phyloP scores from a whole-genome alignment of 306 rosid genomes.

The Lotus japonicus region DNA sequence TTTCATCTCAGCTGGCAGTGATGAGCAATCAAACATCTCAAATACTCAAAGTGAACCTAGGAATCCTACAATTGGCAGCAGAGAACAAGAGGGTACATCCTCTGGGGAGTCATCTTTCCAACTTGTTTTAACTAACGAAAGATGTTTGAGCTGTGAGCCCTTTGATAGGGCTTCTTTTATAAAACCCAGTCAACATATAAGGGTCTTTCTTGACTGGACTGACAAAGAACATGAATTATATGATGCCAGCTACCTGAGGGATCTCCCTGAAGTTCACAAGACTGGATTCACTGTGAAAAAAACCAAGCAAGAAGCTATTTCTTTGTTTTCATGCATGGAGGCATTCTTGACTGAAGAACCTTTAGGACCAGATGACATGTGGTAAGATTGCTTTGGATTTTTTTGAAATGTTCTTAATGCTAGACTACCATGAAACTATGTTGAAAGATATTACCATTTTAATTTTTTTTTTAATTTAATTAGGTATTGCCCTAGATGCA shows the following conservation, averaged over 20 bases:
- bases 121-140: slow-evolving; percentile 50
- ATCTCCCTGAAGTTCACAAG: slow-evolving; percentile 89
- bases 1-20: slow-evolving; percentile 38
- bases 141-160: slow-evolving; percentile 47
- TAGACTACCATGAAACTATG: background rate
- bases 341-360: slow-evolving; percentile 98
- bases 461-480: background rate
- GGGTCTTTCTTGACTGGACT: slow-evolving; percentile 79
- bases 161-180: slow-evolving; percentile 49
- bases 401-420: slow-evolving; percentile 20
- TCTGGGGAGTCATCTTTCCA: slow-evolving; percentile 55
- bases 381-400: slow-evolving; percentile 44
- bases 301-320: slow-evolving; percentile 87
- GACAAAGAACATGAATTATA: slow-evolving; percentile 59
- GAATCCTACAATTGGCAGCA: slow-evolving; percentile 26
- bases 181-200: slow-evolving; percentile 40
- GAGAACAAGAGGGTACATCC: slow-evolving; percentile 46
- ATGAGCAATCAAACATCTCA: slow-evolving; percentile 46
- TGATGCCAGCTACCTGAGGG: slow-evolving; percentile 75
- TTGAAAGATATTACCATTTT: slow-evolving; percentile 4
- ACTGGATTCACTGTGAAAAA: slow-evolving; percentile 70
- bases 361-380: slow-evolving; percentile 97
- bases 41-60: slow-evolving; percentile 25
- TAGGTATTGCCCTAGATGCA: slow-evolving; percentile 98
- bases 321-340: slow-evolving; percentile 96